phyloP scores from a whole-genome alignment of 805 yeast species.

The Yarrowia sp. region DNA sequence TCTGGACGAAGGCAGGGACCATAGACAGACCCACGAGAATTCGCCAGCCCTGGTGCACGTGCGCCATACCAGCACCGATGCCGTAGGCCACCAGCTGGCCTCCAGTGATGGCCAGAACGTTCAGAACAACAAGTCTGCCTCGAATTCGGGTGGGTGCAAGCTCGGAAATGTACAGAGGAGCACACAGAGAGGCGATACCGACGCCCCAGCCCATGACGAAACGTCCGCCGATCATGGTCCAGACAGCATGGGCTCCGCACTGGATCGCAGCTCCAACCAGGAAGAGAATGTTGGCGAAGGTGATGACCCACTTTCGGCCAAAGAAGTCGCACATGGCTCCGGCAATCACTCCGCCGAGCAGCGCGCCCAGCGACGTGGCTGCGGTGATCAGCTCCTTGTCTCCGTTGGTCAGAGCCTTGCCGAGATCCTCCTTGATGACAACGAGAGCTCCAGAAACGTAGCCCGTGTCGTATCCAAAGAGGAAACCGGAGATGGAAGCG shows the following conservation, averaged over 20 bases:
- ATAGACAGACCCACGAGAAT: slow-evolving; percentile 85
- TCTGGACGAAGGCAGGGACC: slow-evolving; percentile 80
- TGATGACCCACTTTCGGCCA: slow-evolving; percentile 82
- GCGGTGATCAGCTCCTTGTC: slow-evolving; percentile 88
- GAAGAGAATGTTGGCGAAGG: slow-evolving; percentile 79
- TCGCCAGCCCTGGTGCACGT: slow-evolving; percentile 86
- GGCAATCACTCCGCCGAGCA: slow-evolving; percentile 72
- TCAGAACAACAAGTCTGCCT: slow-evolving; percentile 85
- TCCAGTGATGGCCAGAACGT: slow-evolving; percentile 87
- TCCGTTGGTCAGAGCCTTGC: slow-evolving; percentile 60
- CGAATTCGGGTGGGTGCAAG: slow-evolving; percentile 89
- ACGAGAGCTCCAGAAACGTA: slow-evolving; percentile 93
- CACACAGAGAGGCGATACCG: slow-evolving; percentile 87
- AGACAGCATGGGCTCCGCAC: slow-evolving; percentile 72
- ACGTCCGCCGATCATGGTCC: slow-evolving; percentile 92
- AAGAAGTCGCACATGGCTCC: slow-evolving; percentile 78
- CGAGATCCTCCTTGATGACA: slow-evolving; percentile 73
- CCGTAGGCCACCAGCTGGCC: slow-evolving; percentile 95
- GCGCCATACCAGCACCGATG: slow-evolving; percentile 71
- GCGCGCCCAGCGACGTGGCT: slow-evolving; percentile 92
- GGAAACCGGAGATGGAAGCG: slow-evolving; percentile 88
- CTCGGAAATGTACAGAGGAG: slow-evolving; percentile 92
- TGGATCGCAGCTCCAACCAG: slow-evolving; percentile 83
- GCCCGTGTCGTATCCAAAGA: slow-evolving; percentile 98
- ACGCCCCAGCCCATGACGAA: slow-evolving; percentile 95